Evolutionary conservation across 2,329 filamentous ascomycete genomes (phyloP), one percentile per base, ranked within the genome.

Genomic region (Fusarium floridanum): DNA sequence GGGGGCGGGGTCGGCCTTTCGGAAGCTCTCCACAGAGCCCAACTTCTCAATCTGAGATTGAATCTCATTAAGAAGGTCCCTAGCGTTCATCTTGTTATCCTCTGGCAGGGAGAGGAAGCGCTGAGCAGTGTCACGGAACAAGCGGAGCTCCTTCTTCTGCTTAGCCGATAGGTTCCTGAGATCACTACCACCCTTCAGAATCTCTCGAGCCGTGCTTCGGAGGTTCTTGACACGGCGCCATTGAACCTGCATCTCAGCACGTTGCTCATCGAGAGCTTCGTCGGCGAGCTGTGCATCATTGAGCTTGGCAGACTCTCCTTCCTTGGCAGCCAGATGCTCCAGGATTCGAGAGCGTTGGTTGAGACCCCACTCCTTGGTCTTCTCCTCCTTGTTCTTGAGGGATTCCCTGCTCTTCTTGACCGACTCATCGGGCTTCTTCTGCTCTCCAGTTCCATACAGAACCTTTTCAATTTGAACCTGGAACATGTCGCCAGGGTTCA

Each of bases 401-500:
- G 68, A 71, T 11, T 79, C 76, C 10, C 81, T 76, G 24, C 75
- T 81, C 61, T 78, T 70, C n/a, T 74, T 71, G 14, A 81, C 64
- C 5, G 70, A 66, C 22, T 73, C 66, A 62, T 79, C 67, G 4
- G 62, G 72, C 76, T 88, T 83, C 84, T 95, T 97, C 59, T 90
- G 89, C 29, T 89, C 88, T 68, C 97, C 97, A 1, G 95, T 98
- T 37, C 94, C 96, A 79, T 90, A 95, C 83, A 99, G 88, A 66
- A 99, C 97, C 77, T 92, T 91, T 43, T 98, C 94, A 39, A 94
- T 89, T 22, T 98, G 93, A 78, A 99, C 96, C 82, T 97, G 95
- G 88, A 99, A 99, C 91, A 99, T 94, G 82, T 99, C 97, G 77
- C 97, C 97, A 4, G 97, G 97, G 83, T 99, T 99, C 43, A 99